Percentiles rank a stretch among this genome's conserved stretches.
Conservation (phyloP, 2,329 filamentous ascomycete species). For the Microcyclospora pomicola region DNA sequence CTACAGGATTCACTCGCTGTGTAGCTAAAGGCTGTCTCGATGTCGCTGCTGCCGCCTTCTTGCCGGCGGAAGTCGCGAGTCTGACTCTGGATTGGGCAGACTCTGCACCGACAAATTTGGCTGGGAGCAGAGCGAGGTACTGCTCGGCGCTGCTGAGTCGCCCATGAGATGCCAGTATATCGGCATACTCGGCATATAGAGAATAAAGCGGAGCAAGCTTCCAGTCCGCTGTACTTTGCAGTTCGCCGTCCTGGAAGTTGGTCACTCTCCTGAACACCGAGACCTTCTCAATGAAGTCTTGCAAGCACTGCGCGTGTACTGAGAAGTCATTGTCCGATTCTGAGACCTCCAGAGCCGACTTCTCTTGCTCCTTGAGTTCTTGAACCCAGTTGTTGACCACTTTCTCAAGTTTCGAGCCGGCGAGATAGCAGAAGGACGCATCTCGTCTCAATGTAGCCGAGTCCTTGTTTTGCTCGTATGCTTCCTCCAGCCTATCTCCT, state of each 20-base stretch:
- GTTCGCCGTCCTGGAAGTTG: constrained; percentile 74
- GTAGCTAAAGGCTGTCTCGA: constrained; percentile 28
- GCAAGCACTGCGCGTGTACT: constrained; percentile 73
- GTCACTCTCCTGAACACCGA: constrained; percentile 90
- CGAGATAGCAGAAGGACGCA: constrained; percentile 90
- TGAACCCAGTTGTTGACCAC: constrained; percentile 88
- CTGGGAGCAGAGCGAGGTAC: constrained; percentile 77
- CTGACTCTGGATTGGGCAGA: constrained; percentile 73
- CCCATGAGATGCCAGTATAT: constrained; percentile 83
- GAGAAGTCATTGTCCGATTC: constrained; percentile 70
- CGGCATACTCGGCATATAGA: constrained; percentile 94
- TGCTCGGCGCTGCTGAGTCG: constrained; percentile 76
- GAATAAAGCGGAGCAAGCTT: constrained; percentile 79
- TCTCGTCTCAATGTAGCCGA: constrained; percentile 53
- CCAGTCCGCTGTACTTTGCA: constrained; percentile 61
- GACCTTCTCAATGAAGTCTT: constrained; percentile 96
- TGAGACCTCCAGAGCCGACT: constrained; percentile 48
- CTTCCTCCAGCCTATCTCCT: constrained; percentile 76
- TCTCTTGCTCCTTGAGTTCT: constrained; percentile 74
- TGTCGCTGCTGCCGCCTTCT: constrained; percentile 26
- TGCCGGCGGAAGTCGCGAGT: constrained; percentile 48
- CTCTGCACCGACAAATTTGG: constrained; percentile 73
- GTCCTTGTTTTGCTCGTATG: constrained; percentile 38
- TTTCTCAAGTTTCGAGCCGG: constrained; percentile 93
- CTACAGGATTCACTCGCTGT: constrained; percentile 14